Conservation (phyloP, 352 stramenopile genomes). For the Pythium oligandrum region DNA sequence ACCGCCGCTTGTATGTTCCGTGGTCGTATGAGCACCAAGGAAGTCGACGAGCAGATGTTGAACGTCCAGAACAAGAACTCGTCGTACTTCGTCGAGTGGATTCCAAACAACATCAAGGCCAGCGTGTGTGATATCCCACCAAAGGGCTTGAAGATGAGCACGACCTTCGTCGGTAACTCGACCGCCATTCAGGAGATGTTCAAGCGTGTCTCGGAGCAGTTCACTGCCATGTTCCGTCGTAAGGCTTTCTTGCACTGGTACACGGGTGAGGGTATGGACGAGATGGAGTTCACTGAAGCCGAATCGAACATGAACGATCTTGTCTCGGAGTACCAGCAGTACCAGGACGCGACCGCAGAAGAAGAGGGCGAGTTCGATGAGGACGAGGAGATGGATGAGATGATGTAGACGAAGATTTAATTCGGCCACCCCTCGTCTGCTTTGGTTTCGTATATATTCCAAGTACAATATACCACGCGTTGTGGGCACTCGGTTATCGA, state of each 20-base stretch:
- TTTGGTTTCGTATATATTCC: constrained; percentile 56
- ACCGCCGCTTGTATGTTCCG: constrained; percentile 99
- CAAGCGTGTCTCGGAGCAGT: constrained; percentile 99
- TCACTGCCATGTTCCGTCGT: constrained; percentile 99
- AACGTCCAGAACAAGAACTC: constrained; percentile 99
- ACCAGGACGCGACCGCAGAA: constrained; percentile 99
- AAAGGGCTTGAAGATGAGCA: constrained; percentile 98
- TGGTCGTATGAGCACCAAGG: constrained; percentile 98
- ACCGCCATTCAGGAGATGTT: constrained; percentile 99
- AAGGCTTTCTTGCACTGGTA: constrained; percentile 99
- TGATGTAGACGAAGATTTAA: constrained; percentile 78
- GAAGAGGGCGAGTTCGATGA: constrained; percentile 98
- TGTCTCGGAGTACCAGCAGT: constrained; percentile 99
- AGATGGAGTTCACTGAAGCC: constrained; percentile 99
- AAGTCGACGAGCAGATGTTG: constrained; percentile 99
- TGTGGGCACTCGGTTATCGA: constrained; percentile 27
- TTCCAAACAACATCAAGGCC: constrained; percentile 99
- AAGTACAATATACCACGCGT: constrained; percentile 47
- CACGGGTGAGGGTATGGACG: constrained; percentile 99
- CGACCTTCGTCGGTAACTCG: constrained; percentile 98
- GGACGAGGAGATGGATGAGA: constrained; percentile 92
- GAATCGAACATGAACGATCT: constrained; percentile 99
- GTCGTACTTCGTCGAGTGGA: constrained; percentile 99
- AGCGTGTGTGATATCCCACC: constrained; percentile 99
- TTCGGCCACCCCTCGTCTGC: constrained; percentile 32